A percentile compares a stretch with the other conserved stretches of the same genome.
Evolutionary conservation across 495 filamentous ascomycete species (phyloP).

Genomic region (Cenococcum geophilum): DNA sequence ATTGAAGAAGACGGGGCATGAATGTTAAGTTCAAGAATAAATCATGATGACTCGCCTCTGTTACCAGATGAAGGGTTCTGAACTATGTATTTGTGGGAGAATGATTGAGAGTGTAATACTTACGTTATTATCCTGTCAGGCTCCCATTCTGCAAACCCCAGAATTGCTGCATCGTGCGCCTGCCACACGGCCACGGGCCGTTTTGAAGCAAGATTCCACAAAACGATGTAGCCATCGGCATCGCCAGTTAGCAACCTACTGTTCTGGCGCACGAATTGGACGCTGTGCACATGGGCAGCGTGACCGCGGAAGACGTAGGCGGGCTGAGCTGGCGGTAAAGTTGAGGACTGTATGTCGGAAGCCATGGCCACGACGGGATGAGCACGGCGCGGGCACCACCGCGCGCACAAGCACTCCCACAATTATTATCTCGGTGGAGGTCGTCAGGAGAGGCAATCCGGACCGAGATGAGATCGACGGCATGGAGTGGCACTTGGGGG

Average conservation of each 20-base stretch:
- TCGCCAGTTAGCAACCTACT: constrained; percentile 78
- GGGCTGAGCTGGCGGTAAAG: constrained; percentile 60
- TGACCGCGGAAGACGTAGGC: constrained; percentile 86
- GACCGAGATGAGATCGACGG: constrained; percentile 22
- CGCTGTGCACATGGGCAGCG: constrained; percentile 68
- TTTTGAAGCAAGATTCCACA: constrained; percentile 80
- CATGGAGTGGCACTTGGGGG: constrained; percentile 23
- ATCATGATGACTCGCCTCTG: too few species aligned
- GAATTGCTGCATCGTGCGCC: constrained; percentile 70
- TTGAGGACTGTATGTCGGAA: constrained; percentile 27
- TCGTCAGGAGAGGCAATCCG: constrained; percentile 19
- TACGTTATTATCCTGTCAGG: constrained; percentile 66
- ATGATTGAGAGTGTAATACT: constrained; percentile 34
- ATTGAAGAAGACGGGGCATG: too few species aligned
- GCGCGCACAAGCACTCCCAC: neutral
- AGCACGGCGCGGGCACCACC: neutral
- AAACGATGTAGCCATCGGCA: constrained; percentile 79
- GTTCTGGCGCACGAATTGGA: constrained; percentile 66
- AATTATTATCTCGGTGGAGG: neutral
- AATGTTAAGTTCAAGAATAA: too few species aligned
- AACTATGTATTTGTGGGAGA: constrained; percentile 5
- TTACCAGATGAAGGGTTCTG: neutral
- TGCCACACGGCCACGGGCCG: constrained; percentile 81
- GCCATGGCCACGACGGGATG: constrained; percentile 11
- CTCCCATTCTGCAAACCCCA: constrained; percentile 67